phyloP scores from a whole-genome alignment of 2,329 filamentous ascomycete genomes.

The Didymella exigua region DNA sequence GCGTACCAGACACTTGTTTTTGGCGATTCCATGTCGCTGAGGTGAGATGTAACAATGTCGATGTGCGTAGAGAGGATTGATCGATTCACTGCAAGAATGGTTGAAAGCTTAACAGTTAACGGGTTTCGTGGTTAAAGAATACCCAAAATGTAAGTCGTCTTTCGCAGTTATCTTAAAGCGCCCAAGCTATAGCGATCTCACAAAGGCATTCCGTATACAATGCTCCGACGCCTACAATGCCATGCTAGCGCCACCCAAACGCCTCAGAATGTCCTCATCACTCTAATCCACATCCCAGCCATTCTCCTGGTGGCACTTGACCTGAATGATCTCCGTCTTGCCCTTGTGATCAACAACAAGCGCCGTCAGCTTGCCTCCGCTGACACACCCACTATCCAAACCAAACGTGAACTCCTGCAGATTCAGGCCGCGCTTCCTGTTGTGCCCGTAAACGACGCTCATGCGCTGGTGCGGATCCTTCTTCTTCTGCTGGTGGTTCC shows the following conservation, averaged over 20 bases:
- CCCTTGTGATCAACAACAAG: constrained; percentile 69
- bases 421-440: constrained; percentile 73
- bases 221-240: constrained; percentile 14
- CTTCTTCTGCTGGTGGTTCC: constrained; percentile 52
- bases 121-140: too few species aligned
- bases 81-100: too few species aligned
- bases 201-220: not conserved
- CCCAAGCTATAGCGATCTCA: not conserved
- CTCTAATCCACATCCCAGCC: constrained; percentile 29
- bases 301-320: constrained; percentile 46
- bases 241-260: constrained; percentile 2
- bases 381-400: constrained; percentile 81
- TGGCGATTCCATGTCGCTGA: too few species aligned
- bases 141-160: too few species aligned
- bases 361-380: constrained; percentile 76
- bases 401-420: constrained; percentile 76
- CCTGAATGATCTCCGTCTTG: constrained; percentile 43
- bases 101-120: too few species aligned
- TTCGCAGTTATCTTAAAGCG: not conserved
- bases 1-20: too few species aligned
- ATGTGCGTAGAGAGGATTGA: too few species aligned
- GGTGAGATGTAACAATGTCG: too few species aligned
- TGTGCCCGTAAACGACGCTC: constrained; percentile 73
- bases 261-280: not conserved
- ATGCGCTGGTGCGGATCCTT: constrained; percentile 51